These are phyloP conservation scores for Suillus brevipes DNA, from an alignment of 768 basidiomycete genomes.

Conservation along the genomic window DNA sequence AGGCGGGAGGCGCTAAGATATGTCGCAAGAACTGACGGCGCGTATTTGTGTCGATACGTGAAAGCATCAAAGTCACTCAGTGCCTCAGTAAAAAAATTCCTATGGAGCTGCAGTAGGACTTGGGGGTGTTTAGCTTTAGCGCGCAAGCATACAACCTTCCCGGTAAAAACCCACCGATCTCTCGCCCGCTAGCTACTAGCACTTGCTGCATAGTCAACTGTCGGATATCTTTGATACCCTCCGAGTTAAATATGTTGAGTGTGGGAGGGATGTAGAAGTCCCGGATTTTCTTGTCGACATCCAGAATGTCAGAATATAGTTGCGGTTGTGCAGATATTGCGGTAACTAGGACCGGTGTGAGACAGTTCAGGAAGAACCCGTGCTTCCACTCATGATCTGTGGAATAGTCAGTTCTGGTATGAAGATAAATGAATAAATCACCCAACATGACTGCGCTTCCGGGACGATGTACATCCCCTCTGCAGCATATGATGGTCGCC, in stretches of 20 bases:
- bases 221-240: slow-evolving; percentile 42
- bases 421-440: slow-evolving; percentile 10
- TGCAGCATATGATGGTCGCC: slow-evolving; percentile 36
- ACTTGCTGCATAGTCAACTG: slow-evolving; percentile 67
- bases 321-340: slow-evolving; percentile 54
- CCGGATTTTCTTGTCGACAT: slow-evolving; percentile 54
- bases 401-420: slow-evolving; percentile 11
- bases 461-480: slow-evolving; percentile 32
- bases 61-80: slow-evolving; percentile 55
- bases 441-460: slow-evolving; percentile 31
- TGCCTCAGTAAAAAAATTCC: slow-evolving; percentile 66
- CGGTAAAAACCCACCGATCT: slow-evolving; percentile 50
- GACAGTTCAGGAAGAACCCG: slow-evolving; percentile 60
- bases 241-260: slow-evolving; percentile 44
- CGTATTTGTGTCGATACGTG: slow-evolving; percentile 59
- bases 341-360: slow-evolving; percentile 61
- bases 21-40: slow-evolving; percentile 71
- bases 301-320: slow-evolving; percentile 50
- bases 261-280: slow-evolving; percentile 54
- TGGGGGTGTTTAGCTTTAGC: slow-evolving; percentile 13
- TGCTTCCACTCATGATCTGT: slow-evolving; percentile 75
- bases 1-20: slow-evolving; percentile 60
- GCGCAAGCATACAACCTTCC: slow-evolving; percentile 8
- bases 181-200: slow-evolving; percentile 57
- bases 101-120: slow-evolving; percentile 70